Evolutionary conservation across 441 rosid genomes (phyloP).

Genomic region (Euphorbia schlechtendalii): DNA sequence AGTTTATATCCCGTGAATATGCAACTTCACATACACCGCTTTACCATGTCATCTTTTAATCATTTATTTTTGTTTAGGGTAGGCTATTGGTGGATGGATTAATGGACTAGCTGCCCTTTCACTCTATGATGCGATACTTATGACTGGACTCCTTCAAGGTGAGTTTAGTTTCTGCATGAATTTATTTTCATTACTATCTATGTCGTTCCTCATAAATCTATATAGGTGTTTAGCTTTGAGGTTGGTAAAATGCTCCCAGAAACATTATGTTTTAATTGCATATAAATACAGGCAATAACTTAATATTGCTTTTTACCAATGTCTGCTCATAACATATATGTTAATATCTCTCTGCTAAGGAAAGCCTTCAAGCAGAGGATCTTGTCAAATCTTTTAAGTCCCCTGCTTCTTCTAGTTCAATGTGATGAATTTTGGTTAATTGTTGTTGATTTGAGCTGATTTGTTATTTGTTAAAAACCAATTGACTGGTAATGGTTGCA

Average conservation of each 20-base stretch:
- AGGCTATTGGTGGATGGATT: slow-evolving; percentile 86
- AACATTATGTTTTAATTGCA: background rate
- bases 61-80: slow-evolving; percentile 58
- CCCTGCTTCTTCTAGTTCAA: background rate
- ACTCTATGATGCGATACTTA: slow-evolving; percentile 52
- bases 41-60: slow-evolving; percentile 22
- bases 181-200: background rate
- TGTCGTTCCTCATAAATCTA: background rate
- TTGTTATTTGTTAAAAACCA: too few species aligned
- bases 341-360: background rate
- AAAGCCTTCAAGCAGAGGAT: slow-evolving; percentile 9
- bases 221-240: background rate
- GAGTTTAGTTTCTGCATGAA: slow-evolving; percentile 27
- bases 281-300: background rate
- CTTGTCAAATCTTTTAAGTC: background rate
- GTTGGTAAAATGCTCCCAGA: background rate
- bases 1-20: background rate
- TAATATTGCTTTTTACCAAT: background rate
- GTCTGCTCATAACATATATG: background rate
- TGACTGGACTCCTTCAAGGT: slow-evolving; percentile 99
- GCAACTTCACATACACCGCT: background rate
- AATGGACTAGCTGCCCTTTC: slow-evolving; percentile 46
- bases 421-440: too few species aligned
- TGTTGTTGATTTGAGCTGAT: too few species aligned
- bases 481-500: too few species aligned